A percentile compares a stretch with the other conserved stretches of the same genome.
phyloP scores from a whole-genome alignment of 495 filamentous ascomycete genomes.

The Aspergillus affinis region DNA sequence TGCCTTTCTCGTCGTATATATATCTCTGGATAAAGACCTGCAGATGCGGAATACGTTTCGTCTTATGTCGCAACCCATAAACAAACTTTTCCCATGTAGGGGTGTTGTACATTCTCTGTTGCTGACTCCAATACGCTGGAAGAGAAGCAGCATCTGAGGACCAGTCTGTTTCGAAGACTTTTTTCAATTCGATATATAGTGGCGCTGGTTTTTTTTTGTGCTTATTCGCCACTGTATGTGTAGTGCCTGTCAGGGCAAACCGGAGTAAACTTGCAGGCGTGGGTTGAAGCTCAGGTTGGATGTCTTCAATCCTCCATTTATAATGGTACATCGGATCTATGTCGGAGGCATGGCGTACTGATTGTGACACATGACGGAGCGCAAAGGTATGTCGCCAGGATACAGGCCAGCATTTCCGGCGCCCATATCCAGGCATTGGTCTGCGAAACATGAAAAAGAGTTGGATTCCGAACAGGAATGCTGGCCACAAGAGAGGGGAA shows the following conservation, averaged over 20 bases:
- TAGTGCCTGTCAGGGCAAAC: slow-evolving; percentile 27
- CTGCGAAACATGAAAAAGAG: background rate
- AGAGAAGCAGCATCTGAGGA: slow-evolving; percentile 17
- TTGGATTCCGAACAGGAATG: background rate
- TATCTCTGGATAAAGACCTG: slow-evolving; percentile 25
- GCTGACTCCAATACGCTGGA: slow-evolving; percentile 24
- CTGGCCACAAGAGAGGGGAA: background rate
- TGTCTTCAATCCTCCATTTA: slow-evolving; percentile 4
- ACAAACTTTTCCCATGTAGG: slow-evolving; percentile 11
- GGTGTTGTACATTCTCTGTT: background rate
- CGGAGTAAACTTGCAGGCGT: slow-evolving; percentile 34
- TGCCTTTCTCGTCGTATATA: slow-evolving; percentile 12
- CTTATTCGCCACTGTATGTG: background rate
- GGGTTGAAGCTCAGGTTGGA: slow-evolving; percentile 14
- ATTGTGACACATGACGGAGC: background rate
- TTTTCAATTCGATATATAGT: background rate
- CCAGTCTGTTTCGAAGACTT: slow-evolving; percentile 20
- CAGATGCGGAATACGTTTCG: slow-evolving; percentile 9
- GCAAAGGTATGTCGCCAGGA: background rate
- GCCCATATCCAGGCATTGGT: background rate
- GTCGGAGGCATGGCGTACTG: background rate
- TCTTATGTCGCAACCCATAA: slow-evolving; percentile 7
- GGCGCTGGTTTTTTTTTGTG: background rate
- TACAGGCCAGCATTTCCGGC: background rate
- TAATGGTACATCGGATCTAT: slow-evolving; percentile 9